These are phyloP conservation scores for Wickerhamomyces mucosus DNA, from an alignment of 805 yeast species.

Conservation along the genomic window DNA sequence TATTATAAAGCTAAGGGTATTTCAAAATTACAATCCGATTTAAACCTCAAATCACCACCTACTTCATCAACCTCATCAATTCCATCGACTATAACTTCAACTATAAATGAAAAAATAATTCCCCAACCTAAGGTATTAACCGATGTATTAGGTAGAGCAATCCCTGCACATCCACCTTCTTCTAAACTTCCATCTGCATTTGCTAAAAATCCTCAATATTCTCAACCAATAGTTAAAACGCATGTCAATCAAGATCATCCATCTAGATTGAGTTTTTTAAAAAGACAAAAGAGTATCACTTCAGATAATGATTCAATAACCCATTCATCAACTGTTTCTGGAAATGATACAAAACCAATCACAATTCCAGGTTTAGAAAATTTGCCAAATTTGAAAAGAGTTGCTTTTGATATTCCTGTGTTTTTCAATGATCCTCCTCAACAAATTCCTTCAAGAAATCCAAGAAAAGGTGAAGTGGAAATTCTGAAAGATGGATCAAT, in stretches of 20 bases:
- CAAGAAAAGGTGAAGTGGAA: constrained; percentile 77
- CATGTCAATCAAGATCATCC: constrained; percentile 1
- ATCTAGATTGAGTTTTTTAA: constrained; percentile 7
- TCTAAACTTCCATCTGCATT: constrained; percentile 43
- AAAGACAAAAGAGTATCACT: constrained; percentile 4
- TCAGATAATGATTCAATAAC: constrained; percentile 5
- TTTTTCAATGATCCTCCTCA: constrained; percentile 85
- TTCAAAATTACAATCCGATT: constrained; percentile 14
- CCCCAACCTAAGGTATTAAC: no score
- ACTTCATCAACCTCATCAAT: constrained; percentile 2
- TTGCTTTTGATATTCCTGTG: constrained; percentile 69
- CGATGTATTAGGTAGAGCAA: constrained; percentile 33
- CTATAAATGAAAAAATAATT: constrained; percentile 6
- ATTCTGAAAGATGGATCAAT: constrained; percentile 44
- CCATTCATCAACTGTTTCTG: constrained; percentile 2
- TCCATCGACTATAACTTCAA: constrained; percentile 5
- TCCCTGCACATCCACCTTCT: constrained; percentile 41
- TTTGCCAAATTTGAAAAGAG: constrained; percentile 42
- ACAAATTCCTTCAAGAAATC: constrained; percentile 82
- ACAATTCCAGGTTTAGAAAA: constrained; percentile 33
- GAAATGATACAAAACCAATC: constrained; percentile 9
- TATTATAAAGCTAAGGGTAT: constrained; percentile 24
- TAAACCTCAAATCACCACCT: constrained; percentile 2
- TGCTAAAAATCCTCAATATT: constrained; percentile 12
- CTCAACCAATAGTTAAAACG: constrained; percentile 1